These are phyloP conservation scores for Flaveria ramosissima DNA, from an alignment of 129 eudicot genomes.

Conservation along the genomic window DNA sequence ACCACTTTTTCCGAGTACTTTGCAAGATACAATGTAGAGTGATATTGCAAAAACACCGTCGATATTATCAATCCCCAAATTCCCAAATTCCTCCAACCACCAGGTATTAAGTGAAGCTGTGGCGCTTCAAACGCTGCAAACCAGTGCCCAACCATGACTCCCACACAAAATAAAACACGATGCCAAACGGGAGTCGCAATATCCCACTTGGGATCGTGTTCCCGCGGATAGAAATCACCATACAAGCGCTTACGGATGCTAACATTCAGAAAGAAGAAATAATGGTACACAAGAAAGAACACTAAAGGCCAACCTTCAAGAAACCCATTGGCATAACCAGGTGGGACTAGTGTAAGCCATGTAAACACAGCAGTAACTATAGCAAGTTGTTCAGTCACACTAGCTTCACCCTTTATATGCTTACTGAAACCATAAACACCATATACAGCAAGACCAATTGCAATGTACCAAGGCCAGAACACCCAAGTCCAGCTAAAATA, in stretches of 20 bases:
- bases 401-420: slow-evolving; percentile 61
- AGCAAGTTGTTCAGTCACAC: slow-evolving; percentile 57
- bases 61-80: slow-evolving; percentile 67
- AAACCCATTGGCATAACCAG: slow-evolving; percentile 74
- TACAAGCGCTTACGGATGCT: slow-evolving; percentile 69
- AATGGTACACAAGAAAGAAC: slow-evolving; percentile 76
- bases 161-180: slow-evolving; percentile 54
- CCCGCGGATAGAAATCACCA: slow-evolving; percentile 56
- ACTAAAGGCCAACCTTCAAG: slow-evolving; percentile 90
- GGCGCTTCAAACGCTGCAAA: slow-evolving; percentile 83
- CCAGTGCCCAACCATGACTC: slow-evolving; percentile 68
- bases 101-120: slow-evolving; percentile 62
- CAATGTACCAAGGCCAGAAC: slow-evolving; percentile 85
- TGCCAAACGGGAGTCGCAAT: slow-evolving; percentile 44
- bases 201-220: slow-evolving; percentile 89
- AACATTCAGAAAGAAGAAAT: slow-evolving; percentile 77
- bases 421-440: slow-evolving; percentile 53
- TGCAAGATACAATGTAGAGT: slow-evolving; percentile 71
- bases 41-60: slow-evolving; percentile 67
- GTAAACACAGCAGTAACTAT: slow-evolving; percentile 64
- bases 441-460: slow-evolving; percentile 49
- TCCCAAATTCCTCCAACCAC: slow-evolving; percentile 64
- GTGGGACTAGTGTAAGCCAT: slow-evolving; percentile 80
- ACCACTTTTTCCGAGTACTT: slow-evolving; percentile 85
- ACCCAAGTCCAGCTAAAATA: slow-evolving; percentile 89